Base-by-base conservation (phyloP, 805 yeast species). In the Alloascoidea hylecoeti region DNA sequence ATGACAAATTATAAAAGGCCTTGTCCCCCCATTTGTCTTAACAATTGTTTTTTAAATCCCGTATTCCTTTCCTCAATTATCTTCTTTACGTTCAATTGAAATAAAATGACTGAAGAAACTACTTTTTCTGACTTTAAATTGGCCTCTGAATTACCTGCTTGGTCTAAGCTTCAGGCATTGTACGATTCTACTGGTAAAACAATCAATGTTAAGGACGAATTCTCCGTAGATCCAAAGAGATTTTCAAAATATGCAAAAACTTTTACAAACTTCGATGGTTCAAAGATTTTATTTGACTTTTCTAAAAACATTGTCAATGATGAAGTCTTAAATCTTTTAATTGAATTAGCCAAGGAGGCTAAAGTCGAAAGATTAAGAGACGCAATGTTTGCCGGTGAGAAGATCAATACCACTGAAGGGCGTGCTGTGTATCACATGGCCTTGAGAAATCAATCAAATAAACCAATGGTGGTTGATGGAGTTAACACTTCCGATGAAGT, bases 401-500 rank as follows among this genome's bases (percentile, higher is more conserved):
- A 84, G 64, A 86, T 92, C 70, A 92, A 92, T 72, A 73, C 74
- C 64, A 92, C 99, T 44, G 99, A 92, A 66, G 81, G 76, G 63
- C 75, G 95, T 63, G 97, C 99, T 33, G 99, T 92, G 35, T 92
- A 72, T 72, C 99, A 92, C 66, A 84, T 77, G 51, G 99, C 97
- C 27, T 73, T 92, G 52, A 81, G 99, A 73, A 89, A 94, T 75
- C 81, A 92, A 63, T 68, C 92, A 42, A 61, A 75, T 65, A 78
- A 72, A 62, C 75, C 76, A 45, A 79, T 92, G 95, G 61, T 58
- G 45, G 97, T 88, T 44, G 96, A 92, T 56, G 96, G 95, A 49
- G 63, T 63, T 48, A 78, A 89, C 55, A 95, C 92, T 43, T 77
- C 94, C 23, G 83, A 86, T 38, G 96, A 85, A 61, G 97, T 92